phyloP scores from a whole-genome alignment of 1,139 yeast genomes.

The Insectozyma bohioensis region DNA sequence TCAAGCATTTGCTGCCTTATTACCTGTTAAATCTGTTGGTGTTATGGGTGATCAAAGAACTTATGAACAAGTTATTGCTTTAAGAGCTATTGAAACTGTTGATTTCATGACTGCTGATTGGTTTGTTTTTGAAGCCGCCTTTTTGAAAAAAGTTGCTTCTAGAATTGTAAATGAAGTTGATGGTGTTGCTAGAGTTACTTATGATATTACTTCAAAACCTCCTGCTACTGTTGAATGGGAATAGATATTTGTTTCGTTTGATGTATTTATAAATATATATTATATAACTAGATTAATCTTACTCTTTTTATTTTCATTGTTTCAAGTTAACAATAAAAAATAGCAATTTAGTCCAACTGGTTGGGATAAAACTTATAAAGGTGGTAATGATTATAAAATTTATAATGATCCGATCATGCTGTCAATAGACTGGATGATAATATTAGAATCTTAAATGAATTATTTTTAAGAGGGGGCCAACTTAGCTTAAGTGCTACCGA shows the following conservation, averaged over 20 bases:
- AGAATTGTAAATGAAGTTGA: conserved; percentile 98
- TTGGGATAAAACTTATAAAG: conserved; percentile 98
- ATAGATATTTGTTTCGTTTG: conserved; percentile 33
- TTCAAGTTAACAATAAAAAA: too few relatives aligned
- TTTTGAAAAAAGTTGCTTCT: conserved; percentile 89
- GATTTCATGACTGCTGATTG: conserved; percentile 99
- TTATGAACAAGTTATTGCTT: conserved; percentile 97
- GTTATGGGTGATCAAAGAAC: conserved; percentile 99
- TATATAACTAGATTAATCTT: too few relatives aligned
- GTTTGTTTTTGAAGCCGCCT: conserved; percentile 90
- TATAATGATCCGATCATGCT: conserved; percentile 91
- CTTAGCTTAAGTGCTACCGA: too few relatives aligned
- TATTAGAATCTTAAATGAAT: conserved; percentile 75
- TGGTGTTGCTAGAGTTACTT: conserved; percentile 98
- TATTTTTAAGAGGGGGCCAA: too few relatives aligned
- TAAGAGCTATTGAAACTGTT: conserved; percentile 95
- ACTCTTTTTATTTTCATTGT: too few relatives aligned
- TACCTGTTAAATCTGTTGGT: conserved; percentile 98
- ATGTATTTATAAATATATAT: not conserved
- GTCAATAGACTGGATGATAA: conserved; percentile 90
- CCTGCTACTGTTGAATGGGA: conserved; percentile 99
- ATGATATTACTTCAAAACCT: conserved; percentile 97
- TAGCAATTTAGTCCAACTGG: too few relatives aligned
- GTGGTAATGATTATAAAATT: conserved; percentile 98
- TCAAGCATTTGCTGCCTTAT: conserved; percentile 95